phyloP scores from a whole-genome alignment of 2,329 filamentous ascomycete species.

The Aureobasidium sp. region DNA sequence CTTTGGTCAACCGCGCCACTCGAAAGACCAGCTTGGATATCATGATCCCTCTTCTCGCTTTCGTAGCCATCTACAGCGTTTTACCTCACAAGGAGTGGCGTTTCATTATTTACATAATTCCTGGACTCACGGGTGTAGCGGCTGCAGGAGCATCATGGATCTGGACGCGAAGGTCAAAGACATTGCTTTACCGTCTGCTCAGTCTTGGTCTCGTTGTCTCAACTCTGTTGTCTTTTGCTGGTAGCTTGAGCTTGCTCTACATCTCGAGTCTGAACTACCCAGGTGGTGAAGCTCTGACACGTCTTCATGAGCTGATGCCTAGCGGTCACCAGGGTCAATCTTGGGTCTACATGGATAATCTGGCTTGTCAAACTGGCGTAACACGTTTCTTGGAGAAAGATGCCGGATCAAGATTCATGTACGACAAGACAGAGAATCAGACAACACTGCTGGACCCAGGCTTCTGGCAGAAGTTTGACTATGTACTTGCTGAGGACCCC shows the following conservation, averaged over 20 bases:
- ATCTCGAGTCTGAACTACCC: conserved; percentile 95
- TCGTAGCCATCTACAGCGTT: conserved; percentile 82
- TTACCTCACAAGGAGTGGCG: conserved; percentile 97
- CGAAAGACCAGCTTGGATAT: conserved; percentile 53
- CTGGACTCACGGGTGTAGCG: conserved; percentile 80
- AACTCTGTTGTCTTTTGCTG: conserved; percentile 63
- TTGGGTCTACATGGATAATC: conserved; percentile 63
- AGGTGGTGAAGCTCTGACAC: conserved; percentile 79
- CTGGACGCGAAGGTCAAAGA: conserved; percentile 66
- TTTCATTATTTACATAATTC: conserved; percentile 92
- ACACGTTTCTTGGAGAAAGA: conserved; percentile 62
- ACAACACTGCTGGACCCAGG: conserved; percentile 48
- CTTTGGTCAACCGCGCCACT: conserved; percentile 54
- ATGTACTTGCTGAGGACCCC: conserved; percentile 60
- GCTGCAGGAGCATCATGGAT: conserved; percentile 78
- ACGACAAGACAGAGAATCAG: conserved; percentile 66
- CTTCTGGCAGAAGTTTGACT: conserved; percentile 68
- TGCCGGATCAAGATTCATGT: conserved; percentile 50
- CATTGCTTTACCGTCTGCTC: conserved; percentile 59
- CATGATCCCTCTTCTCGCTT: conserved; percentile 73
- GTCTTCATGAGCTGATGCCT: conserved; percentile 40
- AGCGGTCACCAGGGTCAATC: not conserved
- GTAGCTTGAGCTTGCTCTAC: conserved; percentile 74
- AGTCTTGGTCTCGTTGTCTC: conserved; percentile 66
- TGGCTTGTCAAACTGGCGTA: conserved; percentile 70